Conservation (phyloP, 1,139 yeast genomes). For the Arxiozyma slooffiae region DNA sequence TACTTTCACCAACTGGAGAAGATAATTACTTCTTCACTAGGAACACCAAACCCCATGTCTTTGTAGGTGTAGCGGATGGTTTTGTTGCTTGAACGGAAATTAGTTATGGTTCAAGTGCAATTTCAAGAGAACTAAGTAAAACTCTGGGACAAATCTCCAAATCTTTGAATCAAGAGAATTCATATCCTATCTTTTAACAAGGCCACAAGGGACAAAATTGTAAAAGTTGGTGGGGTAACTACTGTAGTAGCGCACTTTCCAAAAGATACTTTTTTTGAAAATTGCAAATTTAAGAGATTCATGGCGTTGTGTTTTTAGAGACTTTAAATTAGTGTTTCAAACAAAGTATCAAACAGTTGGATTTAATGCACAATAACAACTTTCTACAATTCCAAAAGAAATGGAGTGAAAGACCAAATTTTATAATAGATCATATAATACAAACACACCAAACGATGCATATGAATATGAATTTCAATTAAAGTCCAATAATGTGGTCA, state of each 20-base stretch:
- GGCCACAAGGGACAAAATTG: conserved; percentile 46
- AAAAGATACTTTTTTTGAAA: conserved; percentile 42
- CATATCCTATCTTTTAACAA: conserved; percentile 40
- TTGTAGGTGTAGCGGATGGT: conserved; percentile 90
- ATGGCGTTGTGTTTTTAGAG: conserved; percentile 80
- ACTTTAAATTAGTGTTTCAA: conserved; percentile 50
- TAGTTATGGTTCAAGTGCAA: conserved; percentile 81
- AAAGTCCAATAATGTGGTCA: conserved; percentile 58
- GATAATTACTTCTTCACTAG: conserved; percentile 63
- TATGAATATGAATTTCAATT: conserved; percentile 39
- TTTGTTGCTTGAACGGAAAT: conserved; percentile 96
- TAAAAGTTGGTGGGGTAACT: conserved; percentile 92
- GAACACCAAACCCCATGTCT: conserved; percentile 34
- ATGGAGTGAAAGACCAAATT: conserved; percentile 47
- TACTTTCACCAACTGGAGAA: conserved; percentile 66
- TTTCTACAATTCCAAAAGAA: conserved; percentile 70
- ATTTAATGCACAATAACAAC: conserved; percentile 85
- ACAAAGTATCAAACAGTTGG: conserved; percentile 77
- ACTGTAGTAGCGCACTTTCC: conserved; percentile 75
- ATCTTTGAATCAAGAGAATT: conserved; percentile 14
- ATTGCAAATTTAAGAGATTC: conserved; percentile 90
- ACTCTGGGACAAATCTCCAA: conserved; percentile 29
- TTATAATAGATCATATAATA: conserved; percentile 52
- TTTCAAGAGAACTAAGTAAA: conserved; percentile 57
- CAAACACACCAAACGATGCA: conserved; percentile 41